Percentiles rank a stretch among this genome's conserved stretches.
Evolutionary conservation across 306 rosid genomes (phyloP).

Genomic region (Vigna unguiculata): DNA sequence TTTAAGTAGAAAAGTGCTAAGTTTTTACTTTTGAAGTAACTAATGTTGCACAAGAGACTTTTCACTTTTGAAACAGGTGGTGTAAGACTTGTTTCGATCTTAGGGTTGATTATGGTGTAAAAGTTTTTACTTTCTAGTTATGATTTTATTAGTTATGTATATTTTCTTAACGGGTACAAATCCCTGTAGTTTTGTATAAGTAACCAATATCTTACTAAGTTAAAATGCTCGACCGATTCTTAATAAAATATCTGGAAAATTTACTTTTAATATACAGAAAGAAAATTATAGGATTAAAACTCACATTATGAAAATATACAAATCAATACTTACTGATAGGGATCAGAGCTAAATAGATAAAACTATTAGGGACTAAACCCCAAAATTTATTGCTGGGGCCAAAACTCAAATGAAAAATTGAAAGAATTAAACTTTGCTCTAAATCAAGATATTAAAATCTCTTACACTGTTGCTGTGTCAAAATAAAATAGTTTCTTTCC

Average conservation of each 20-base stretch:
- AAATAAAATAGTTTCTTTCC: not conserved
- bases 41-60: no score
- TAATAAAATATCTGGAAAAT: not conserved
- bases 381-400: not conserved
- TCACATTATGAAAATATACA: not conserved
- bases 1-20: not conserved
- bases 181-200: not conserved
- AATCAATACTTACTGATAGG: not conserved
- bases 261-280: not conserved
- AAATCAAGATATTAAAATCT: constrained; percentile 15
- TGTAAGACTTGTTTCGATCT: not conserved
- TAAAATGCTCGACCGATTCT: not conserved
- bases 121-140: not conserved
- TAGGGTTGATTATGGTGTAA: not conserved
- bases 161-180: not conserved
- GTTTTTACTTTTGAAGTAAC: no score
- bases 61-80: not conserved
- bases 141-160: not conserved
- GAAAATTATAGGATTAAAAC: not conserved
- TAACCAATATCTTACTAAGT: not conserved
- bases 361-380: not conserved
- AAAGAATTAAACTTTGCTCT: not conserved
- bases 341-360: not conserved
- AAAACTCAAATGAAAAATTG: not conserved
- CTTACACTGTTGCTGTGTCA: constrained; percentile 2